Evolutionary conservation across 768 basidiomycete genomes (phyloP).

Genomic region (Boletus pseudopeckii): DNA sequence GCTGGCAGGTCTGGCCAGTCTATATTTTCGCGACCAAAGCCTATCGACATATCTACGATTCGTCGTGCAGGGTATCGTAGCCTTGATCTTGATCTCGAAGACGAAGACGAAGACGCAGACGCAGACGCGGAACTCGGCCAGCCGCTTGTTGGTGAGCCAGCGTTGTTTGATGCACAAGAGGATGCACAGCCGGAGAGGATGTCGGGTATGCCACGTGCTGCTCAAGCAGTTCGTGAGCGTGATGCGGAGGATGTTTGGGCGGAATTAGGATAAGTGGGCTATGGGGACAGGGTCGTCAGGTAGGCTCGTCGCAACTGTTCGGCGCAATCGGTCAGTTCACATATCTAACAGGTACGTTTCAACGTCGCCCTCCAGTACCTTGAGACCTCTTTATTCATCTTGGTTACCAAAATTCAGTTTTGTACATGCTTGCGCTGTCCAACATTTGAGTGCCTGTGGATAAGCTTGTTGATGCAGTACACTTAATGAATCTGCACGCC

Average conservation of each 20-base stretch:
- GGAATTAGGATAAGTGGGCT: slow-evolving; percentile 43
- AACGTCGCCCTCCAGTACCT: background rate
- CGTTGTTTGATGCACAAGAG: slow-evolving; percentile 61
- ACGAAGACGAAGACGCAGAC: slow-evolving; percentile 53
- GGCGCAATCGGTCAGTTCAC: background rate
- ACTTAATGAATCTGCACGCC: background rate
- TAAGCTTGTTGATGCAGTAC: background rate
- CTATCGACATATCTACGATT: slow-evolving; percentile 75
- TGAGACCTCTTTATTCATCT: background rate
- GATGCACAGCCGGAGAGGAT: slow-evolving; percentile 29
- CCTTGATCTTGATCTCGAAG: slow-evolving; percentile 71
- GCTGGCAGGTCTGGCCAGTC: slow-evolving; percentile 74
- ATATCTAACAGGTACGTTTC: background rate
- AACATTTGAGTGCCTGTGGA: background rate
- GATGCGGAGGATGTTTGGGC: slow-evolving; percentile 75
- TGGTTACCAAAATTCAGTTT: background rate
- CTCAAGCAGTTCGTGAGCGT: slow-evolving; percentile 49
- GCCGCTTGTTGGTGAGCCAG: slow-evolving; percentile 56
- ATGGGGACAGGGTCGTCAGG: background rate
- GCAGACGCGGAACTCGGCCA: slow-evolving; percentile 49
- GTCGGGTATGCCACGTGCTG: slow-evolving; percentile 61
- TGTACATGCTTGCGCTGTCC: background rate
- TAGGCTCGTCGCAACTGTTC: background rate
- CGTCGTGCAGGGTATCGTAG: slow-evolving; percentile 57
- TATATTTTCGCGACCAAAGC: slow-evolving; percentile 82